phyloP scores from a whole-genome alignment of 495 filamentous ascomycete genomes.

The Aspergillus ostianus region DNA sequence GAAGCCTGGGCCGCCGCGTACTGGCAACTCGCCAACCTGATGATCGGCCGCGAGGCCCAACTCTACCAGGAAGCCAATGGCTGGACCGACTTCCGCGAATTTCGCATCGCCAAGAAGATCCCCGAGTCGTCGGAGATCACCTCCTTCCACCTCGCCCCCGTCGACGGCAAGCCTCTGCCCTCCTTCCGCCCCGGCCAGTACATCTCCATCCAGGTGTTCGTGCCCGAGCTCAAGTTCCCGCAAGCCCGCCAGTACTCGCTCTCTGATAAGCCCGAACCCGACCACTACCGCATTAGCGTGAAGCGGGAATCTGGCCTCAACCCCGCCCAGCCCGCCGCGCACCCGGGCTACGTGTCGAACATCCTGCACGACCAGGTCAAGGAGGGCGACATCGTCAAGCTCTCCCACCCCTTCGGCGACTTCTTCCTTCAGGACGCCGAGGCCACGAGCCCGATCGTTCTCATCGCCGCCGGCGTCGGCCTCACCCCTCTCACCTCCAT shows the following conservation, averaged over 20 bases:
- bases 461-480: constrained; percentile 70
- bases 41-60: constrained; percentile 62
- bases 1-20: constrained; percentile 73
- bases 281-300: constrained; percentile 69
- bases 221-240: constrained; percentile 54
- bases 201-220: constrained; percentile 57
- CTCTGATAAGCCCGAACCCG: constrained; percentile 54
- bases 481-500: constrained; percentile 67
- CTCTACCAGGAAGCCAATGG: constrained; percentile 54
- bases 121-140: constrained; percentile 63
- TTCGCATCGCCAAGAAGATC: constrained; percentile 62
- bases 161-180: constrained; percentile 60
- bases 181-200: constrained; percentile 67
- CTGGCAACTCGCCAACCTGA: constrained; percentile 65
- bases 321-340: constrained; percentile 39
- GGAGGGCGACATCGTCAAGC: constrained; percentile 57
- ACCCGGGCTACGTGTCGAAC: constrained; percentile 70
- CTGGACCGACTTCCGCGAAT: constrained; percentile 66
- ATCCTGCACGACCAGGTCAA: constrained; percentile 60
- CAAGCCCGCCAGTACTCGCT: constrained; percentile 76
- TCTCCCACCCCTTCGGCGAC: constrained; percentile 69
- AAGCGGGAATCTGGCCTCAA: constrained; percentile 60
- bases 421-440: constrained; percentile 56
- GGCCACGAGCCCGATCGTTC: constrained; percentile 51
- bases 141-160: constrained; percentile 68